Conservation (phyloP, 192 early-diverging fungal genomes). For the Funneliformis mosseae region DNA sequence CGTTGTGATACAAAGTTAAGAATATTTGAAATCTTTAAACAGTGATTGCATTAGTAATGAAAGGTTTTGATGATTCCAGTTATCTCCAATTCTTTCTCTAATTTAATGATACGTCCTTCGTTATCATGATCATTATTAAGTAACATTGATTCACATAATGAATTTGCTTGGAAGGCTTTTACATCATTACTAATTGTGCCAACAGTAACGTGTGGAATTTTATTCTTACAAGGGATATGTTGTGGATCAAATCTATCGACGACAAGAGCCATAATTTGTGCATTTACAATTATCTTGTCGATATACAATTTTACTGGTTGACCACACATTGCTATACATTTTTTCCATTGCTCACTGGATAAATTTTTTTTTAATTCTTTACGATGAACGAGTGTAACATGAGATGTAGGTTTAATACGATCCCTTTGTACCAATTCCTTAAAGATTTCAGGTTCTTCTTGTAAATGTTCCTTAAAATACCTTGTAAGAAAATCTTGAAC, state of each 20-base stretch:
- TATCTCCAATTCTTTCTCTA: neutral
- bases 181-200: slow-evolving; percentile 43
- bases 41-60: neutral
- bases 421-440: slow-evolving; percentile 30
- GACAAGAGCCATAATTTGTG: slow-evolving; percentile 39
- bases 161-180: slow-evolving; percentile 43
- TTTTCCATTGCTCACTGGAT: slow-evolving; percentile 25
- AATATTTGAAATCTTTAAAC: too few species aligned
- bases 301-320: slow-evolving; percentile 41
- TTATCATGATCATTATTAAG: neutral
- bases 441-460: slow-evolving; percentile 33
- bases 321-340: slow-evolving; percentile 27
- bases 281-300: slow-evolving; percentile 58
- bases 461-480: slow-evolving; percentile 28
- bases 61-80: neutral
- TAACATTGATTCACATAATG: neutral
- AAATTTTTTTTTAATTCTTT: slow-evolving; percentile 34
- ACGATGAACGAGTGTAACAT: slow-evolving; percentile 58
- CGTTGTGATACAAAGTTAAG: too few species aligned
- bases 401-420: slow-evolving; percentile 38
- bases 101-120: neutral
- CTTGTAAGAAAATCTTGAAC: slow-evolving; percentile 34
- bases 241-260: slow-evolving; percentile 34
- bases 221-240: slow-evolving; percentile 19
- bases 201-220: slow-evolving; percentile 47